Conservation (phyloP, 257 asterid genomes). For the Leptodermis oblonga region DNA sequence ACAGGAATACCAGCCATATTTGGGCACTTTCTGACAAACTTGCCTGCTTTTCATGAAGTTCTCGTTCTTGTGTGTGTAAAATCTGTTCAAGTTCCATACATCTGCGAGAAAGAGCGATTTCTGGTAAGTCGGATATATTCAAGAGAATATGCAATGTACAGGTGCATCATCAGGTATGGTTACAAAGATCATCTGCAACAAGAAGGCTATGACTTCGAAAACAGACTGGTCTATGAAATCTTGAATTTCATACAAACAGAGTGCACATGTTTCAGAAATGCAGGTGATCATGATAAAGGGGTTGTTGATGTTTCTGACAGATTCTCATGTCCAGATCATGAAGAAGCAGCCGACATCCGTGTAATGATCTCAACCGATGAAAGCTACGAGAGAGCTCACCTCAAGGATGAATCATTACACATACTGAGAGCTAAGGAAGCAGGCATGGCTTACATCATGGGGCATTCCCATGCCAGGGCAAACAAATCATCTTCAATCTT, state of each 20-base stretch:
- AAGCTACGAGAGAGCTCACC: conserved; percentile 1
- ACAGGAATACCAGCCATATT: conserved; percentile 60
- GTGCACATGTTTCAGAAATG: conserved; percentile 8
- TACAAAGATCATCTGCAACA: conserved; percentile 39
- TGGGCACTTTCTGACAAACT: conserved; percentile 51
- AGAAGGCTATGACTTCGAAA: conserved; percentile 41
- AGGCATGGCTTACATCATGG: conserved; percentile 37
- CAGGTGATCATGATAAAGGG: conserved; percentile 2
- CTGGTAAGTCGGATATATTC: conserved; percentile 44
- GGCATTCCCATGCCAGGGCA: conserved; percentile 35
- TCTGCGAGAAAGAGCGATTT: conserved; percentile 44
- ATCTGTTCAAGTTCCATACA: conserved; percentile 48
- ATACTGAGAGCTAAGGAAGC: conserved; percentile 37
- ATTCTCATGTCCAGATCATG: conserved; percentile 9
- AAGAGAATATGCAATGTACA: conserved; percentile 37
- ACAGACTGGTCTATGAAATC: conserved; percentile 34
- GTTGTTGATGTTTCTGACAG: conserved; percentile 5
- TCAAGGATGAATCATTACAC: conserved; percentile 23
- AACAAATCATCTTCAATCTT: conserved; percentile 30
- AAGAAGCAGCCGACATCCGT: background rate
- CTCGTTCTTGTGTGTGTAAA: conserved; percentile 50
- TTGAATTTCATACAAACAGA: conserved; percentile 34
- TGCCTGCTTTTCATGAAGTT: conserved; percentile 64
- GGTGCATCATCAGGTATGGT: conserved; percentile 58
- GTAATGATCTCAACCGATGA: conserved; percentile 9